Conservation (phyloP, 129 eudicot species). For the Solidago caesia region DNA sequence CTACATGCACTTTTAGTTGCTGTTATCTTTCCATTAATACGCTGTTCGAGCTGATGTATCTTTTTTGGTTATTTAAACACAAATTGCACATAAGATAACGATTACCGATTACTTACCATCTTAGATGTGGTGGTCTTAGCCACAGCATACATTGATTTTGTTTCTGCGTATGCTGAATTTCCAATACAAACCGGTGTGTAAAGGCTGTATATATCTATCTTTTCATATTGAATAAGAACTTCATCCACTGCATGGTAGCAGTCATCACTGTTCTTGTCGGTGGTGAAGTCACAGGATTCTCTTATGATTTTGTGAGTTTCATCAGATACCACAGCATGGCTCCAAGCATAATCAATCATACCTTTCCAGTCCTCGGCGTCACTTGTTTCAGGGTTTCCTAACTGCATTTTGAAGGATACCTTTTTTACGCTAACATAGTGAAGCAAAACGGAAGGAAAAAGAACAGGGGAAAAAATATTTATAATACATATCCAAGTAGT, state of each 20-base stretch:
- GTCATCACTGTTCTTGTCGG: conserved; percentile 50
- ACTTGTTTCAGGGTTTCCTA: conserved; percentile 89
- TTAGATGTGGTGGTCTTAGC: not conserved
- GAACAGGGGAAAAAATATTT: no score
- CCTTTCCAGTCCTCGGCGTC: conserved; percentile 90
- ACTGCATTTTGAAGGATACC: conserved; percentile 31
- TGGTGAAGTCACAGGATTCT: conserved; percentile 61
- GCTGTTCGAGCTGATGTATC: not conserved
- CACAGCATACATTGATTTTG: conserved; percentile 29
- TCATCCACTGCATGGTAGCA: conserved; percentile 58
- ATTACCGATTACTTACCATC: conserved; percentile 21
- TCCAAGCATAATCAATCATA: conserved; percentile 91
- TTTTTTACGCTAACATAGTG: not conserved
- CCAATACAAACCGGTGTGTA: conserved; percentile 65
- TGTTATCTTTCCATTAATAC: not conserved
- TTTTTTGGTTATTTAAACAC: not conserved
- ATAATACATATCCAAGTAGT: not conserved
- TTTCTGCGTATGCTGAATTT: conserved; percentile 39
- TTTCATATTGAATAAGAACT: conserved; percentile 56
- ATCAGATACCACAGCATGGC: conserved; percentile 93
- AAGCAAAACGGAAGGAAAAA: not conserved
- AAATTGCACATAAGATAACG: not conserved
- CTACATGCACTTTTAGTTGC: no score
- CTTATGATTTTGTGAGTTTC: conserved; percentile 68
- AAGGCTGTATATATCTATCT: conserved; percentile 81